Conservation (phyloP, 2,329 filamentous ascomycete genomes). For the Penicillium verrucosum region DNA sequence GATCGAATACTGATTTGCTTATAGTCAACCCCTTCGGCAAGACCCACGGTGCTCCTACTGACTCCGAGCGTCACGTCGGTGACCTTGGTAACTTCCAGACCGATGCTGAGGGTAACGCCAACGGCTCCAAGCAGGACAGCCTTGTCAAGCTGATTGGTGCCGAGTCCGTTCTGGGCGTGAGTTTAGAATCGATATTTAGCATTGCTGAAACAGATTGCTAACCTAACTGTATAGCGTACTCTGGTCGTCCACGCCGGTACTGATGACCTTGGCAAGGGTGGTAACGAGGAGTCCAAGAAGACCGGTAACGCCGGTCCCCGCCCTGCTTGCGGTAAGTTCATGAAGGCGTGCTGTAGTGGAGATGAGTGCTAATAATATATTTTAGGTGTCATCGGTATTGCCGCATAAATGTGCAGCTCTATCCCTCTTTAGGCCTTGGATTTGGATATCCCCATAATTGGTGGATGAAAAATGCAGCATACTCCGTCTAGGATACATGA, state of each 20-base stretch:
- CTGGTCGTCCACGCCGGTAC: slow-evolving; percentile 93
- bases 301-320: slow-evolving; percentile 92
- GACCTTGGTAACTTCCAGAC: slow-evolving; percentile 98
- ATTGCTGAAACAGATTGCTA: slow-evolving; percentile 7
- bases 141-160: slow-evolving; percentile 94
- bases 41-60: slow-evolving; percentile 81
- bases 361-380: slow-evolving; percentile 9
- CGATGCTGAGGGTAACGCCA: slow-evolving; percentile 84
- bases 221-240: slow-evolving; percentile 63
- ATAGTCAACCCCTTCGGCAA: slow-evolving; percentile 93
- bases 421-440: slow-evolving; percentile 14
- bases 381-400: slow-evolving; percentile 82
- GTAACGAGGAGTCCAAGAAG: slow-evolving; percentile 92
- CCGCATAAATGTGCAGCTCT: slow-evolving; percentile 54
- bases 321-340: slow-evolving; percentile 81
- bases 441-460: slow-evolving; percentile 11
- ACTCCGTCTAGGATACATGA: slow-evolving; percentile 19
- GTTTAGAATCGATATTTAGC: slow-evolving; percentile 21
- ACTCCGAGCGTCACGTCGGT: slow-evolving; percentile 87
- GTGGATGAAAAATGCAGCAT: slow-evolving; percentile 23
- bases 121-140: slow-evolving; percentile 75
- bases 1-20: slow-evolving; percentile 4
- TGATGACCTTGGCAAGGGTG: slow-evolving; percentile 93
- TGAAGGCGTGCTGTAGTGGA: not conserved
- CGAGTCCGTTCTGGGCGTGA: slow-evolving; percentile 88